Base-by-base conservation (phyloP, 768 basidiomycete species). In the Lepiota venenata region DNA sequence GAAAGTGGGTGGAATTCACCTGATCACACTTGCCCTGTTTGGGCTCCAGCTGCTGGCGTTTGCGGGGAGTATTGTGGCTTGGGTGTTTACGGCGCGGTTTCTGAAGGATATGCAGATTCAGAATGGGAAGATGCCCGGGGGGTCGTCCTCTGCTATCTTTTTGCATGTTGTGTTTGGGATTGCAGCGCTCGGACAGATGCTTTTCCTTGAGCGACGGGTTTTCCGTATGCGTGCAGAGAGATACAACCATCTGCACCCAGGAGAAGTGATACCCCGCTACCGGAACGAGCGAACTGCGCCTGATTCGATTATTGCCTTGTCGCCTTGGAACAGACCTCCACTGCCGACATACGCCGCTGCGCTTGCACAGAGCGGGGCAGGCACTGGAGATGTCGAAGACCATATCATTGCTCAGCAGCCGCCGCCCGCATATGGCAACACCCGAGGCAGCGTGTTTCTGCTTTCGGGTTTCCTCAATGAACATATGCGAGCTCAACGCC, bases 311-410 rank as follows among this genome's bases (percentile, higher is more conserved):
- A 69, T 83, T 38, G 75, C 73, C 3, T 73, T 77, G 56, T 79
- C 85, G 9, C 88, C 87, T 1, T 89, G 87, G 88, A 82, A 83
- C 65, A 73, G 86, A 20, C 85, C 84, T 1, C 78, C 85, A 11
- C 69, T 88, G 40, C 86, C 87, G 0, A 85, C 84, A 11, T 88
- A 88, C 61, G 85, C 84, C 3, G 83, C 85, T 16, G 80, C 82
- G 2, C 71, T 91, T n/a, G 78, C 81, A 7, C 78, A 85, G 58
- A 82, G 80, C 64, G 86, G 87, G 12, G 76, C 73, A 12, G 85
- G 84, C 35, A 88, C 88, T 3, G 87, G 87, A 39, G 87, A 89
- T 65, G 86, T 87, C 22, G 88, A 89, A 60, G 87, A 88, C 64
- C 73, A 81, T 62, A 64, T 78, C 36, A 89, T 88, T 54, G 87